phyloP scores from a whole-genome alignment of 768 basidiomycete species.

The Brasilioporus rufonigricans region DNA sequence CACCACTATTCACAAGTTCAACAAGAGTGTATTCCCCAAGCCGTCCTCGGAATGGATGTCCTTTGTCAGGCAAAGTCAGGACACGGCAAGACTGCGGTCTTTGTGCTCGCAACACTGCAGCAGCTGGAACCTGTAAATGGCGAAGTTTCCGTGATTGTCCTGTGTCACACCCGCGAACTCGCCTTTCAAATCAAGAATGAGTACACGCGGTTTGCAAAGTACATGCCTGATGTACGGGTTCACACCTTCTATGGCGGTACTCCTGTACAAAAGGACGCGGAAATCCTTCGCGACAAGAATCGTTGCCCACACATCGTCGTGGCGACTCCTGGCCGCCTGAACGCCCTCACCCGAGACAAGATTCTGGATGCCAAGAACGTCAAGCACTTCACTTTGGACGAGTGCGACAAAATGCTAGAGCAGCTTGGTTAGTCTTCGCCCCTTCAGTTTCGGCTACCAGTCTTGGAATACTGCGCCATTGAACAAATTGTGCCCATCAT shows the following conservation, averaged over 20 bases:
- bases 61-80: constrained; percentile 99
- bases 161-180: constrained; percentile 98
- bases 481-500: constrained; percentile 44
- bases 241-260: constrained; percentile 98
- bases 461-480: constrained; percentile 42
- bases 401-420: constrained; percentile 99
- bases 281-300: constrained; percentile 89
- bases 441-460: constrained; percentile 67
- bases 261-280: constrained; percentile 89
- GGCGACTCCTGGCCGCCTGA: constrained; percentile 95
- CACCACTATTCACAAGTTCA: constrained; percentile 62
- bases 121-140: constrained; percentile 98
- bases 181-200: constrained; percentile 99
- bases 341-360: constrained; percentile 95
- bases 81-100: constrained; percentile 98
- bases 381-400: constrained; percentile 99
- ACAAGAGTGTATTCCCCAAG: constrained; percentile 99
- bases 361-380: constrained; percentile 91
- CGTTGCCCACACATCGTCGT: constrained; percentile 99
- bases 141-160: constrained; percentile 95
- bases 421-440: constrained; percentile 95
- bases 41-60: constrained; percentile 98
- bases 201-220: constrained; percentile 98
- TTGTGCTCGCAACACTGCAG: constrained; percentile 96
- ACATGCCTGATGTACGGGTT: constrained; percentile 98